Percentiles rank a stretch among this genome's conserved stretches.
These are phyloP conservation scores for Beauveria medogensis DNA, from an alignment of 2,329 filamentous ascomycete species.

Conservation along the genomic window DNA sequence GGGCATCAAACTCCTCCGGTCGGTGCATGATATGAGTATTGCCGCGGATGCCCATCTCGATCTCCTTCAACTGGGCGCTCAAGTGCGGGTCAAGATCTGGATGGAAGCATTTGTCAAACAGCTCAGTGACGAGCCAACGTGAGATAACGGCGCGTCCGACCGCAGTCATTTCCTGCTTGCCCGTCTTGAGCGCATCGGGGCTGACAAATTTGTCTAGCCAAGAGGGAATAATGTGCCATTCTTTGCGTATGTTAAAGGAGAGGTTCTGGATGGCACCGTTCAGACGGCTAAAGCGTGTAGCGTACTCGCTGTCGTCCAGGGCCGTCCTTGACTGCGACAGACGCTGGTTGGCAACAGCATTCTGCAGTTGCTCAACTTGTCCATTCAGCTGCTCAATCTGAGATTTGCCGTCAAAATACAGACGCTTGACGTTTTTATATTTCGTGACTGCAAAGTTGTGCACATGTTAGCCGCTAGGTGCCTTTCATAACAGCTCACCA, in stretches of 20 bases:
- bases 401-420: constrained; percentile 91
- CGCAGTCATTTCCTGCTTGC: constrained; percentile 96
- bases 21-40: constrained; percentile 66
- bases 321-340: constrained; percentile 91
- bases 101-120: constrained; percentile 90
- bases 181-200: constrained; percentile 73
- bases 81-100: constrained; percentile 71
- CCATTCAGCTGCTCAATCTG: constrained; percentile 83
- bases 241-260: constrained; percentile 91
- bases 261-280: constrained; percentile 93
- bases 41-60: constrained; percentile 79
- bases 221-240: constrained; percentile 73
- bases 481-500: constrained; percentile 13
- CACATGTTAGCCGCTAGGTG: constrained; percentile 26
- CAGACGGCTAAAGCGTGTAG: constrained; percentile 77
- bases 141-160: constrained; percentile 84
- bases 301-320: constrained; percentile 91
- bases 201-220: constrained; percentile 80
- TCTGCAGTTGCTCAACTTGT: constrained; percentile 90
- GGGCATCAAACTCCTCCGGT: constrained; percentile 81
- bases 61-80: constrained; percentile 71
- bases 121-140: constrained; percentile 81
- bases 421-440: constrained; percentile 95
- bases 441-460: constrained; percentile 62
- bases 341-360: constrained; percentile 92